phyloP scores from a whole-genome alignment of 768 basidiomycete species.

The Cyathus striatus region DNA sequence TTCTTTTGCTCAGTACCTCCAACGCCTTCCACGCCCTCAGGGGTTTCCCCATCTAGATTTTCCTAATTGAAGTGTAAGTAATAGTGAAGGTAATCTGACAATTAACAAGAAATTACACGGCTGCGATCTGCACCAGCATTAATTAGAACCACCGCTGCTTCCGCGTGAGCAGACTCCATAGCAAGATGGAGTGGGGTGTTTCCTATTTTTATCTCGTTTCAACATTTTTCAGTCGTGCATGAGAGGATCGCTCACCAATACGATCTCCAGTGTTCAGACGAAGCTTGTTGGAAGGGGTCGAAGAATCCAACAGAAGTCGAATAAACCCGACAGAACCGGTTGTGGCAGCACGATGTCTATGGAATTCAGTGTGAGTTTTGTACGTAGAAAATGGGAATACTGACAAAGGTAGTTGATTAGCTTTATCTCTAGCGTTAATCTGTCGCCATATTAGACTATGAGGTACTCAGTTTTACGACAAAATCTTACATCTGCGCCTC shows the following conservation, averaged over 20 bases:
- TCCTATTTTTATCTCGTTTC: conserved; percentile 39
- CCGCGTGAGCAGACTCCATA: conserved; percentile 93
- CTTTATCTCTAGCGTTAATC: conserved; percentile 93
- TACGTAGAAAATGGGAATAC: conserved; percentile 23
- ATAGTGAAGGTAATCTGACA: conserved; percentile 6
- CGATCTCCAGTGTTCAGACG: conserved; percentile 85
- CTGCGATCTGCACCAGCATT: conserved; percentile 93
- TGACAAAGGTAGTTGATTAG: conserved; percentile 87
- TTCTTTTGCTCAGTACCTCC: conserved; percentile 85
- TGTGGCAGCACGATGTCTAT: conserved; percentile 91
- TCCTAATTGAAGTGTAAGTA: conserved; percentile 38
- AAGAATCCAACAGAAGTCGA: conserved; percentile 77
- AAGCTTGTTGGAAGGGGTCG: conserved; percentile 68
- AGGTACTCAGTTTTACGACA: conserved; percentile 1
- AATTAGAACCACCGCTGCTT: conserved; percentile 85
- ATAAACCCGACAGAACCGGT: conserved; percentile 92
- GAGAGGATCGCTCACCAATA: conserved; percentile 44
- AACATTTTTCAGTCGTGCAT: conserved; percentile 10
- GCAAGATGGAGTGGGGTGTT: conserved; percentile 97
- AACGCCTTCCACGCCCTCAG: conserved; percentile 87
- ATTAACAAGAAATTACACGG: conserved; percentile 50
- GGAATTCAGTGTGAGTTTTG: conserved; percentile 8
- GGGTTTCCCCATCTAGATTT: conserved; percentile 80
- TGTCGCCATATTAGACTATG: conserved; percentile 29
- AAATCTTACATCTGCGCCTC: conserved; percentile 84